A percentile compares a stretch with the other conserved stretches of the same genome.
These are phyloP conservation scores for Cutaneotrichosporon spelunceum DNA, from an alignment of 1,284 basidiomycete species.

Conservation along the genomic window DNA sequence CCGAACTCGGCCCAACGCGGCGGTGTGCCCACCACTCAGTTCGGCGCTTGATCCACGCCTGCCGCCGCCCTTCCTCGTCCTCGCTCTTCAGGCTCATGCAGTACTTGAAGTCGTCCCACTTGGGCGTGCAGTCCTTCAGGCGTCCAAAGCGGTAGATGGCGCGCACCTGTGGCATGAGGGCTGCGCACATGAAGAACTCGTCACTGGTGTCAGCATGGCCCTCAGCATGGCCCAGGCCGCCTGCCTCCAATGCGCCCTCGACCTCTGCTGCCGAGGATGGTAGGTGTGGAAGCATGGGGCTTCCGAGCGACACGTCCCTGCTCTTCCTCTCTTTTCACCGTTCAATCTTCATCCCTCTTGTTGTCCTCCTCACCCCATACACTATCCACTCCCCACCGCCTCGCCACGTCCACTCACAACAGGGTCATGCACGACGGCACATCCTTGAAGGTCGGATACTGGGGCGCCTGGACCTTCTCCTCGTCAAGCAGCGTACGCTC, in stretches of 20 bases:
- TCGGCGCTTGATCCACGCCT: slow-evolving; percentile 76
- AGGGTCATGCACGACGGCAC: slow-evolving; percentile 73
- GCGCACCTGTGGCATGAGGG: slow-evolving; percentile 74
- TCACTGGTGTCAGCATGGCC: slow-evolving; percentile 53
- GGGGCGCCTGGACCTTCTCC: slow-evolving; percentile 42
- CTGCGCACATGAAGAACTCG: slow-evolving; percentile 74
- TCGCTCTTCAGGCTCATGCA: slow-evolving; percentile 80
- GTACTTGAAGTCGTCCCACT: slow-evolving; percentile 92
- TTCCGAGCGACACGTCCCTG: neutral
- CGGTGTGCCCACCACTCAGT: slow-evolving; percentile 89
- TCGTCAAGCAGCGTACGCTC: slow-evolving; percentile 44
- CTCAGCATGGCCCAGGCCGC: too few species aligned
- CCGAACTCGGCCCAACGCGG: slow-evolving; percentile 71
- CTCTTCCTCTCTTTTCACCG: neutral
- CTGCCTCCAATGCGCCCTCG: neutral
- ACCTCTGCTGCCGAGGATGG: neutral
- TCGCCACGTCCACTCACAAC: slow-evolving; percentile 53
- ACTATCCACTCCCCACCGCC: neutral
- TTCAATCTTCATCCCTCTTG: neutral
- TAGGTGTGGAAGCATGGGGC: neutral
- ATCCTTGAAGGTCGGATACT: slow-evolving; percentile 69
- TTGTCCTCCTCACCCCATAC: neutral
- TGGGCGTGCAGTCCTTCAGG: slow-evolving; percentile 69
- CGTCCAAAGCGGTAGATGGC: slow-evolving; percentile 83
- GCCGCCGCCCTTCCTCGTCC: slow-evolving; percentile 69